phyloP scores from a whole-genome alignment of 2,329 filamentous ascomycete genomes.

The Pseudofabraea citricarpa region DNA sequence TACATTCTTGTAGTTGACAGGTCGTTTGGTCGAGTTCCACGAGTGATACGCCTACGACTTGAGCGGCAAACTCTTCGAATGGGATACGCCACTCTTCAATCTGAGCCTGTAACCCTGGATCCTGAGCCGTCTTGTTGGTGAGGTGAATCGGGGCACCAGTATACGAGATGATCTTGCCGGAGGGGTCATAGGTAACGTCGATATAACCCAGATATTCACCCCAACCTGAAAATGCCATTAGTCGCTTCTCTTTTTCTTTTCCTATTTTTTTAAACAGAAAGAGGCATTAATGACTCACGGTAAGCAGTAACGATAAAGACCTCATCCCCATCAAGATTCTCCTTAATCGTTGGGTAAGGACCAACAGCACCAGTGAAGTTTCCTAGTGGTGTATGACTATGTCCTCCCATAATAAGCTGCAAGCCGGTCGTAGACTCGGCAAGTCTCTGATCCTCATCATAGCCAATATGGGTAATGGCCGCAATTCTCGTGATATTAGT shows the following conservation, averaged over 20 bases:
- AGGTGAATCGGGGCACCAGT: constrained; percentile 60
- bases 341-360: constrained; percentile 58
- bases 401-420: constrained; percentile 64
- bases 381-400: constrained; percentile 56
- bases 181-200: constrained; percentile 56
- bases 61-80: constrained; percentile 54
- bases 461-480: constrained; percentile 64
- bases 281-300: constrained; percentile 33
- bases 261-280: no score
- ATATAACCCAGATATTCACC: constrained; percentile 66
- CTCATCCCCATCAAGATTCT: constrained; percentile 58
- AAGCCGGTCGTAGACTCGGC: constrained; percentile 56
- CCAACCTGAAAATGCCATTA: constrained; percentile 36
- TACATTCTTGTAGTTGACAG: constrained; percentile 54
- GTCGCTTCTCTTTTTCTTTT: not conserved
- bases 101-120: constrained; percentile 50
- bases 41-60: constrained; percentile 50
- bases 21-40: constrained; percentile 53
- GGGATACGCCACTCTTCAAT: constrained; percentile 54
- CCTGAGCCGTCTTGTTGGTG: constrained; percentile 55
- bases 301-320: constrained; percentile 66
- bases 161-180: constrained; percentile 58
- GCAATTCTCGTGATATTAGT: constrained; percentile 61
- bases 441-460: constrained; percentile 57
- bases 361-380: constrained; percentile 53